Conservation (phyloP, 164 flowering plant species). For the Magnolia officinalis region DNA sequence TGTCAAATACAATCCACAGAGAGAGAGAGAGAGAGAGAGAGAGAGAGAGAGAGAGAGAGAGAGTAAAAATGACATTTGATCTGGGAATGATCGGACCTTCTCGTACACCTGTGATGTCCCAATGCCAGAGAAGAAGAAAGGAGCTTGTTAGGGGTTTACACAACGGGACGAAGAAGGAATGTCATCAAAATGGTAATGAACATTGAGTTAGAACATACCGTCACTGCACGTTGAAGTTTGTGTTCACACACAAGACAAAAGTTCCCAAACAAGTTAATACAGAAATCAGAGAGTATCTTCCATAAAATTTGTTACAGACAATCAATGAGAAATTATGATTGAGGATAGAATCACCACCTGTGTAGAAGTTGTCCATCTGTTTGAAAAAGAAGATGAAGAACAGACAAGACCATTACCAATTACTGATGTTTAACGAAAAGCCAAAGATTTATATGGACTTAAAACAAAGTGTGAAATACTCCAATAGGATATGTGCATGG, state of each 20-base stretch:
- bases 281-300: neutral
- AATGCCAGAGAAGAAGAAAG: conserved; percentile 5
- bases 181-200: neutral
- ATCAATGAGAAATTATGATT: neutral
- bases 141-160: conserved; percentile 13
- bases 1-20: neutral
- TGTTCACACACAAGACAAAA: conserved; percentile 2
- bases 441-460: neutral
- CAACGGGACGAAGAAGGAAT: neutral
- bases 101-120: conserved; percentile 70
- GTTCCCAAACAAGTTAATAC: conserved; percentile 6
- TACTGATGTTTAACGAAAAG: conserved; percentile 4
- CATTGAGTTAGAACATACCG: conserved; percentile 39
- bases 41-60: no score
- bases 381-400: neutral
- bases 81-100: conserved; percentile 50
- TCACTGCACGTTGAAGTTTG: conserved; percentile 42
- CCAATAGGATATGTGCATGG: neutral
- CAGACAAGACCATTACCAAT: conserved; percentile 13
- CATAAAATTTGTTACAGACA: neutral
- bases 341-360: conserved; percentile 45
- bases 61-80: neutral
- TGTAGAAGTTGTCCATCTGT: conserved; percentile 99
- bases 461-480: neutral
- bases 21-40: no score